Base-by-base conservation (phyloP, 345 rosid species). In the Sapria himalayana region DNA sequence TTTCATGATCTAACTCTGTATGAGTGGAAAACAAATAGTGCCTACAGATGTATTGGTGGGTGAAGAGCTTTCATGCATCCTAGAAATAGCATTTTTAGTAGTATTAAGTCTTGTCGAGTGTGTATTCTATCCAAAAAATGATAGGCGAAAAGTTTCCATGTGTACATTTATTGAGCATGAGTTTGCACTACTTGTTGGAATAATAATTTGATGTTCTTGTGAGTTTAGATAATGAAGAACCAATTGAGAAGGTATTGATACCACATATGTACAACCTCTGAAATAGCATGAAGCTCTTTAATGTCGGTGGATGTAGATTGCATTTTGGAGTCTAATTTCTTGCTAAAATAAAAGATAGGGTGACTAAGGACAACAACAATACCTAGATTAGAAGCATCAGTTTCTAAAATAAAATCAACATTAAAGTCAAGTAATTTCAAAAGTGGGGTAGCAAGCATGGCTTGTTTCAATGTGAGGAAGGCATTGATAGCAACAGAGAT, bases 281-380 rank as follows among this genome's bases (percentile, higher is more conserved):
- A 19, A 0, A 50, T 15, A 1, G 55, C 55, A 19, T 17, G 0
- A 6, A 50, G 1, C 14, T 50, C 55, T 11, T 7, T 41, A 2
- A 17, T 18, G 19, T 50, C 41, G 2, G 33, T 2, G 0, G 41
- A 50, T 0, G 37, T 5, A 0, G 2, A 0, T 5, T 5, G 39
- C 0, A 25, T 0, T 4, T 19, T 3, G 2, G 25, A 25, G 2
- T 25, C 9, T 11, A 45, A 31, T 19, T 18, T 32, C 9, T 16
- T 13, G 19, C 35, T 48, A 5, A 37, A 18, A 25, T 48, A 48
- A 11, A 35, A 22, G 7, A 48, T 48, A 7, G 22, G 39, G 3
- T 14, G 44, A 3, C 10, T n/a, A 5, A 36, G 16, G 2, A 47
- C 33, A 4, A 16, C 33, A 1, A 41, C 43, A 7, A 47, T 5